Percentiles rank a stretch among this genome's conserved stretches.
Evolutionary conservation across 306 rosid species (phyloP).

Genomic region (Arachis hypogaea): DNA sequence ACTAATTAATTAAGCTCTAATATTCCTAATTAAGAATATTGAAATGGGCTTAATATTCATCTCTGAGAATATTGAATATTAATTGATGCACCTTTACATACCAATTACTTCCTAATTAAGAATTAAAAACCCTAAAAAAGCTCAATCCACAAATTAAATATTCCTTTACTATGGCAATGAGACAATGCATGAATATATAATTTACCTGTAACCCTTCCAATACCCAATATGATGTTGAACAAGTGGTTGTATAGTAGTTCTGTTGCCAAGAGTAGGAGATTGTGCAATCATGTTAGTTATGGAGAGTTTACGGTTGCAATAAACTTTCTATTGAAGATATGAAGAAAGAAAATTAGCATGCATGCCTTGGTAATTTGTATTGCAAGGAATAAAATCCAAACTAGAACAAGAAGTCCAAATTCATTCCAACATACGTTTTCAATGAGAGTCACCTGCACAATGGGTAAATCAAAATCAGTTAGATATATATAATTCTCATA

Average conservation of each 20-base stretch:
- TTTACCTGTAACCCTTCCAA: constrained; percentile 70
- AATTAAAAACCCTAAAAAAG: too few species aligned
- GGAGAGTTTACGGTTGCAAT: background rate
- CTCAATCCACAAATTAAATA: too few species aligned
- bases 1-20: too few species aligned
- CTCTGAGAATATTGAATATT: too few species aligned
- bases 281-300: background rate
- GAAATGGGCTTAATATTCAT: too few species aligned
- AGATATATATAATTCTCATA: too few species aligned
- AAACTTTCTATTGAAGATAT: background rate
- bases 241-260: constrained; percentile 51
- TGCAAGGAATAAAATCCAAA: constrained; percentile 70
- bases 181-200: too few species aligned
- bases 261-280: constrained; percentile 29
- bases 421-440: constrained; percentile 72
- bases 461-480: background rate
- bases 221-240: constrained; percentile 62
- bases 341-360: background rate
- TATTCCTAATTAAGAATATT: too few species aligned
- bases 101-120: too few species aligned
- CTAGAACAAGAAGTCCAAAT: constrained; percentile 65
- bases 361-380: constrained; percentile 65
- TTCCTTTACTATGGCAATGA: too few species aligned
- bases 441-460: constrained; percentile 48
- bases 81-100: too few species aligned